These are phyloP conservation scores for Metschnikowia reukaufii DNA, from an alignment of 805 yeast genomes.

Conservation along the genomic window DNA sequence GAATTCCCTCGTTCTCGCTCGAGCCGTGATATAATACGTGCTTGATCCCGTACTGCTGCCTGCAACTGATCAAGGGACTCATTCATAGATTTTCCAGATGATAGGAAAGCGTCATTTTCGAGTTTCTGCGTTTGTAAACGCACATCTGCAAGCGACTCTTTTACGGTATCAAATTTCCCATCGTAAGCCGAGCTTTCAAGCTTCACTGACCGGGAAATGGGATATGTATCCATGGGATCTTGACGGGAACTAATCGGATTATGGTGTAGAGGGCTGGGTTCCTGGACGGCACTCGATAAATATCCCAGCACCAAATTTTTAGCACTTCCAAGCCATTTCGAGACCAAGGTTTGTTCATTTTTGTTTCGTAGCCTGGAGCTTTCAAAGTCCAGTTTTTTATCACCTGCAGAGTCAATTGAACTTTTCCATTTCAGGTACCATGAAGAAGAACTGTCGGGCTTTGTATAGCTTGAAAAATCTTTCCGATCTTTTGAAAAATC, in stretches of 20 bases:
- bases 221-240: not conserved
- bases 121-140: slow-evolving; percentile 1
- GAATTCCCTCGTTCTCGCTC: slow-evolving; percentile 3
- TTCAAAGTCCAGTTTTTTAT: not conserved
- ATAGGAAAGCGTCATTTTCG: not conserved
- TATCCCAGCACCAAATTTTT: not conserved
- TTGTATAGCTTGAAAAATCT: not conserved
- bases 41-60: slow-evolving; percentile 8
- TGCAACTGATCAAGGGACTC: slow-evolving; percentile 7
- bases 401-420: not conserved
- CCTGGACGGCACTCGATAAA: not conserved
- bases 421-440: not conserved
- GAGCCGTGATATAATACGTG: slow-evolving; percentile 5
- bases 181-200: not conserved
- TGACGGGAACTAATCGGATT: no score
- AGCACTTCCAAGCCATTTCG: not conserved
- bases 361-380: not conserved
- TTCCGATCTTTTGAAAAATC: not conserved
- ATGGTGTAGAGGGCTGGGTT: not conserved
- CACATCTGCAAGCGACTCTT: slow-evolving; percentile 2
- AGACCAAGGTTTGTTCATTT: not conserved
- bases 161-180: not conserved
- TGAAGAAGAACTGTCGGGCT: not conserved
- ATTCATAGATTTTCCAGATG: not conserved
- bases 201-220: not conserved